Conservation (phyloP, 208 protist species). For the Acanthamoeba comandoni region DNA sequence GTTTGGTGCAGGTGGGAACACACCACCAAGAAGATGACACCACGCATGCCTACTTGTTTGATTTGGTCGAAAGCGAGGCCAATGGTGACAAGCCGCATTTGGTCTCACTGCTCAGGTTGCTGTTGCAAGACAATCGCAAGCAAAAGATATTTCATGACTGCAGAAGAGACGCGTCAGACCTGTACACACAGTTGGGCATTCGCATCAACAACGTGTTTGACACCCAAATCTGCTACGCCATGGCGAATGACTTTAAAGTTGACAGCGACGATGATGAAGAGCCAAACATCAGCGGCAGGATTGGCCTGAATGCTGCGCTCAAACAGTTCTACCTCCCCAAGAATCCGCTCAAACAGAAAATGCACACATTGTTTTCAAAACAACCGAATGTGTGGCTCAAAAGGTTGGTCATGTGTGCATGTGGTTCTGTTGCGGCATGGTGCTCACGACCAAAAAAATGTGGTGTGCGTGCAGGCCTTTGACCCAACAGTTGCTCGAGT, state of each 20-base stretch:
- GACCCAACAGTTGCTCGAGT: background rate
- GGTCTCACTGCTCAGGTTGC: too few relatives aligned
- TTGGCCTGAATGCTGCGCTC: conserved; percentile 19
- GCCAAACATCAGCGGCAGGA: background rate
- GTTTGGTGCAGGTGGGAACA: too few relatives aligned
- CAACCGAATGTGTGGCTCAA: too few relatives aligned
- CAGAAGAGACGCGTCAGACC: background rate
- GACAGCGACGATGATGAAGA: background rate
- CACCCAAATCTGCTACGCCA: conserved; percentile 2
- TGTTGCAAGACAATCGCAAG: too few relatives aligned
- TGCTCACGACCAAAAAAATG: background rate
- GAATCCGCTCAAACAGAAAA: conserved; percentile 17
- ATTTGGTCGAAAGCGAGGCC: too few relatives aligned
- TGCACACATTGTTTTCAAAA: too few relatives aligned
- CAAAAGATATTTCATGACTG: conserved; percentile 75
- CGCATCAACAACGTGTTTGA: conserved; percentile 47
- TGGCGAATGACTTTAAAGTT: background rate
- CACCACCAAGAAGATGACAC: too few relatives aligned
- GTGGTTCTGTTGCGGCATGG: too few relatives aligned
- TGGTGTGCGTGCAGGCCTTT: conserved; percentile 1
- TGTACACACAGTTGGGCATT: conserved; percentile 19
- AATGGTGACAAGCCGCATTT: too few relatives aligned
- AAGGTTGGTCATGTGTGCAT: too few relatives aligned
- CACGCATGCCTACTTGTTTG: too few relatives aligned
- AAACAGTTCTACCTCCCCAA: background rate